phyloP scores from a whole-genome alignment of 257 asterid species.

The Haberlea rhodopensis region DNA sequence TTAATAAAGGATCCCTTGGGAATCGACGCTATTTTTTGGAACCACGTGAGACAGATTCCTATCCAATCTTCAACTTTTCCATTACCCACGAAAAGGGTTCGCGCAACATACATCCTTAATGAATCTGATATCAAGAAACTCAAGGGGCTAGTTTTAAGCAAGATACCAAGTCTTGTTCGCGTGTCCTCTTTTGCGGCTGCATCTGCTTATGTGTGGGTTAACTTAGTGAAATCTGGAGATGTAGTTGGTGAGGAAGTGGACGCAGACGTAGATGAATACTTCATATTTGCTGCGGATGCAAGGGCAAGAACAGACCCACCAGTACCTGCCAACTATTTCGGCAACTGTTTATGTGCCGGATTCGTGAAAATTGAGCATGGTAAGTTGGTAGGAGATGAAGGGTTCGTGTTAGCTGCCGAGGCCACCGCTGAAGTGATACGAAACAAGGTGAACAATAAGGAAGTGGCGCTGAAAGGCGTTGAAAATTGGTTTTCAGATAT shows the following conservation, averaged over 20 bases:
- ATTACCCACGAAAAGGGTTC: constrained; percentile 33
- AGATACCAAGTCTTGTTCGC: constrained; percentile 22
- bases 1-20: constrained; percentile 28
- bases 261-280: constrained; percentile 9
- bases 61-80: constrained; percentile 14
- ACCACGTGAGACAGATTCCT: constrained; percentile 17
- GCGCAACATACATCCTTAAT: constrained; percentile 43
- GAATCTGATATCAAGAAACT: constrained; percentile 32
- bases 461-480: constrained; percentile 27
- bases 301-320: constrained; percentile 31
- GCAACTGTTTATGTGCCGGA: constrained; percentile 46
- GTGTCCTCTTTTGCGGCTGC: constrained; percentile 41
- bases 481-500: constrained; percentile 39
- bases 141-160: constrained; percentile 32
- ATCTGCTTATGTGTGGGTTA: constrained; percentile 40
- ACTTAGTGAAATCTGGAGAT: constrained; percentile 35
- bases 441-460: constrained; percentile 23
- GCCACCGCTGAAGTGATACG: constrained; percentile 35
- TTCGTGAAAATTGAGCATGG: constrained; percentile 16
- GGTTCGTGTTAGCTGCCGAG: constrained; percentile 39
- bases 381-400: constrained; percentile 34
- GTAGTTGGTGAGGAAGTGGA: constrained; percentile 7
- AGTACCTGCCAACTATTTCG: constrained; percentile 40
- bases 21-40: constrained; percentile 28
- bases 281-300: constrained; percentile 36